phyloP scores from a whole-genome alignment of 345 rosid genomes.

The Cardiospermum halicacabum region DNA sequence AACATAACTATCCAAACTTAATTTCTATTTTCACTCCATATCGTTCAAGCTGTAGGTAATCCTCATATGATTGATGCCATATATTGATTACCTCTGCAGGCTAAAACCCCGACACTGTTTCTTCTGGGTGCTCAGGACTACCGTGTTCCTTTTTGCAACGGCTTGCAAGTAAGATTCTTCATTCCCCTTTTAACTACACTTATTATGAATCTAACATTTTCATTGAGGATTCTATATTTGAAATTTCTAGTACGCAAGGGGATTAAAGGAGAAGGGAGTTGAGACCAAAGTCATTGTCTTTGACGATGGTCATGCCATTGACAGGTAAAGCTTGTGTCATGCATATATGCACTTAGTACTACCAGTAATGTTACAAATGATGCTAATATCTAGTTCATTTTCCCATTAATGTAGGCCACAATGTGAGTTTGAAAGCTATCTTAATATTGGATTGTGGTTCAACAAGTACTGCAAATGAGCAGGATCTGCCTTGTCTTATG shows the following conservation, averaged over 20 bases:
- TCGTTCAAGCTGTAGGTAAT: neutral
- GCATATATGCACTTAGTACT: neutral
- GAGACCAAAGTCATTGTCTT: slow-evolving; percentile 61
- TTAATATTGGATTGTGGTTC: slow-evolving; percentile 80
- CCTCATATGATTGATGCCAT: neutral
- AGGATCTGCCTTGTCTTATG: too few species aligned
- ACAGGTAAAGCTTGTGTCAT: slow-evolving; percentile 41
- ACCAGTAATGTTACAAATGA: too few species aligned
- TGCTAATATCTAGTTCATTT: slow-evolving; percentile 18
- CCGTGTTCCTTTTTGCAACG: slow-evolving; percentile 78
- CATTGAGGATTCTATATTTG: slow-evolving; percentile 8
- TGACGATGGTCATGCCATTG: slow-evolving; percentile 62
- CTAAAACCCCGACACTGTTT: slow-evolving; percentile 80
- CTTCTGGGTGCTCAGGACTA: slow-evolving; percentile 82
- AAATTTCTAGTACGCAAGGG: slow-evolving; percentile 58
- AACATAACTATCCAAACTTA: neutral
- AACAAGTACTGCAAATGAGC: slow-evolving; percentile 58
- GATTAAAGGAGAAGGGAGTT: slow-evolving; percentile 75
- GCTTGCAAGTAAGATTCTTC: slow-evolving; percentile 59
- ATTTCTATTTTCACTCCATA: neutral
- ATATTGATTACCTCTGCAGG: slow-evolving; percentile 37
- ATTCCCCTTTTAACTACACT: neutral
- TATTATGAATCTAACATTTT: neutral
- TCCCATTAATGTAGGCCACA: slow-evolving; percentile 58
- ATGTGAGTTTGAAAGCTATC: slow-evolving; percentile 74